Base-by-base conservation (phyloP, 2,329 filamentous ascomycete species). In the Penicillium sp. region DNA sequence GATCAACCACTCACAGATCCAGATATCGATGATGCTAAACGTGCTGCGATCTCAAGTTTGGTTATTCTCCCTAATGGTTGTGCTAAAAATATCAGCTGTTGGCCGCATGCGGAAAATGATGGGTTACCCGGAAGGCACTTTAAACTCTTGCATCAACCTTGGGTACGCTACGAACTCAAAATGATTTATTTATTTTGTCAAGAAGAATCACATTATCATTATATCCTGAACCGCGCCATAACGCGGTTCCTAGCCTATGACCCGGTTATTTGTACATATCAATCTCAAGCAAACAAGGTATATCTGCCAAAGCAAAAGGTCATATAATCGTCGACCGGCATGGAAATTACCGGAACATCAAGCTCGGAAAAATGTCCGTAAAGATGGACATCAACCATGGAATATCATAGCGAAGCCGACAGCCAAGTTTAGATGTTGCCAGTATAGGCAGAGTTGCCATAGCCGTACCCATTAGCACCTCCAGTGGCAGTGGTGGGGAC, bases 371-470 rank as follows among this genome's bases (percentile, higher is more conserved):
- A 2, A 24, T n/a, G 41, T 28, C 13, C 13, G 10, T 12, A 24
- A 3, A 41, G 2, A 15, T 15, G 5, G 13, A 21, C 38, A 41
- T 23, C 38, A 41, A 23, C 41, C 24, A 3, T 28, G 9, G 12
- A 13, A 18, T 1, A 4, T 21, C 36, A 39, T 21, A 12, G 18
- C 36, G 9, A 39, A 39, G 9, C 8, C 8, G 36, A 21, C 12
- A 2, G 34, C 33, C 8, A 16, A 9, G 46, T 41, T 62, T 60
- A 69, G 49, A 63, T 64, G 53, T 67, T 68, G 28, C 63, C 65
- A 4, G 66, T 69, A 45, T 70, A 70, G 16, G 67, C 65, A 2
- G 67, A 70, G 50, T 60, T 64, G 13, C 66, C 65, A 44, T 69
- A 68, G 12, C 66, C 65, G 47, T 68, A 68, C 21, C 52, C 50